A percentile compares a stretch with the other conserved stretches of the same genome.
phyloP scores from a whole-genome alignment of 441 rosid species.

The Croton setiger region DNA sequence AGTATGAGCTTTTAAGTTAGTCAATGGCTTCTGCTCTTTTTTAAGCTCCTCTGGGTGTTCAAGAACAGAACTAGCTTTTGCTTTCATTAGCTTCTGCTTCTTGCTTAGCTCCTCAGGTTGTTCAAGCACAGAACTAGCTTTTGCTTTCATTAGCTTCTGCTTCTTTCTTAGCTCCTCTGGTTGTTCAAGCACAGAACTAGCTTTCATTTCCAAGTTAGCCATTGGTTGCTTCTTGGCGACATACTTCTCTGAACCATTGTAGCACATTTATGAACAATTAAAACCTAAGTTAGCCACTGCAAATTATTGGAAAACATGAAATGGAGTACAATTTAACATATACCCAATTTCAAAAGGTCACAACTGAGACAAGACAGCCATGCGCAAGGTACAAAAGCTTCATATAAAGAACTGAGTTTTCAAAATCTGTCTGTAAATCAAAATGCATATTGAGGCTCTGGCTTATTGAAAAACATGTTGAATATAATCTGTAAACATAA shows the following conservation, averaged over 20 bases:
- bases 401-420: background rate
- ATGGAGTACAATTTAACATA: background rate
- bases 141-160: no score
- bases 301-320: background rate
- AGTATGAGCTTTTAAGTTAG: no score
- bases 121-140: no score
- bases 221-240: no score
- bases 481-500: background rate
- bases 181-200: background rate
- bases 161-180: no score
- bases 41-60: background rate
- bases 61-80: background rate
- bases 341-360: background rate
- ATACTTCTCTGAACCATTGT: conserved; percentile 3
- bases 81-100: background rate
- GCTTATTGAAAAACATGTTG: background rate
- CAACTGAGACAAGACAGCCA: conserved; percentile 1
- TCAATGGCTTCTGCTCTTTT: no score
- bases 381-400: background rate
- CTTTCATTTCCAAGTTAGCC: no score
- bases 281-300: background rate
- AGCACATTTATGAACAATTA: background rate
- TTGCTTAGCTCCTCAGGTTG: background rate
- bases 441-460: conserved; percentile 69
- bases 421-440: conserved; percentile 22